Evolutionary conservation across 306 rosid species (phyloP).

Genomic region (Casuarina cunninghamiana): DNA sequence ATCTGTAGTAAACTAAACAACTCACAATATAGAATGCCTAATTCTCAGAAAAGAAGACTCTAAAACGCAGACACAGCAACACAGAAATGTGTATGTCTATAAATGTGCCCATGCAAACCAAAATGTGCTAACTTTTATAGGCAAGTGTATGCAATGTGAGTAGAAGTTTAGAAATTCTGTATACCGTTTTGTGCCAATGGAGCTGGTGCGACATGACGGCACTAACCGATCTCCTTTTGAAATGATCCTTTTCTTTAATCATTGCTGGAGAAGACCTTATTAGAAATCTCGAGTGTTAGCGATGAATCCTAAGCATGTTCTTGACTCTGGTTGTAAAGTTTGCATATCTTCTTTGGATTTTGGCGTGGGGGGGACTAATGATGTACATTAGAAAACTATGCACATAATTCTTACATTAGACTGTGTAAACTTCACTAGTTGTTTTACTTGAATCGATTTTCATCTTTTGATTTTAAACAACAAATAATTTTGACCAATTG

Average conservation of each 20-base stretch:
- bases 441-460: too few relatives aligned
- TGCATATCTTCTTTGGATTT: too few relatives aligned
- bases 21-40: too few relatives aligned
- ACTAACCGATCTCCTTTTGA: conserved; percentile 6
- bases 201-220: conserved; percentile 2
- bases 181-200: background rate
- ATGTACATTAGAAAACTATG: too few relatives aligned
- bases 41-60: too few relatives aligned
- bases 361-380: too few relatives aligned
- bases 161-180: background rate
- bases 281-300: background rate
- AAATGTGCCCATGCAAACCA: background rate
- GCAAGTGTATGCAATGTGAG: background rate
- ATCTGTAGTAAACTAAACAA: background rate
- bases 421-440: too few relatives aligned
- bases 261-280: conserved; percentile 1
- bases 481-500: too few relatives aligned
- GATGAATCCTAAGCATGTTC: background rate
- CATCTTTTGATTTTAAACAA: too few relatives aligned
- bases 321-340: background rate
- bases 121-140: background rate
- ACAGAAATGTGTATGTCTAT: too few relatives aligned
- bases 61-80: too few relatives aligned
- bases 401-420: too few relatives aligned
- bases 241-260: background rate